Evolutionary conservation across 257 asterid species (phyloP), one percentile per base, ranked within the genome.

Genomic region (Nemophila menziesii): DNA sequence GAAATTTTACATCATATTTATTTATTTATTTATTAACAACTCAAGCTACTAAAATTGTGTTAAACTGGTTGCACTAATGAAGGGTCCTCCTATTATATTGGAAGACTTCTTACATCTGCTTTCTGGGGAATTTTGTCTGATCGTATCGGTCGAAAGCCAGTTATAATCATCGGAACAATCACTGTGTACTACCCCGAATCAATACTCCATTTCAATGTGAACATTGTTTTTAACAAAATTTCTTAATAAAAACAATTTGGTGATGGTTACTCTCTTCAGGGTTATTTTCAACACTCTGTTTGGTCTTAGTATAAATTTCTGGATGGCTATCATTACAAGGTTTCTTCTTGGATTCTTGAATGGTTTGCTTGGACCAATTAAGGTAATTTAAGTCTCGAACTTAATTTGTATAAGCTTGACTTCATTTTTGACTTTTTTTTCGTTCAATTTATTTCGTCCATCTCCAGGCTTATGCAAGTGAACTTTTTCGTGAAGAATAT

Each of bases 271-370:
- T 50, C 46, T 38, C 47, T 67, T 49, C 83, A 86, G 96, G 77
- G 77, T 79, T 45, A 39, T 86, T 52, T 75, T 82, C 74, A 82
- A 86, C 49, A 63, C 82, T 29, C 36, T 7, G 6, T 82, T 82
- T 58, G 94, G 97, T 26, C 63, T 82, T 34, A 82, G 93, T 40
- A 47, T 72, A 39, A 72, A 79, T 69, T 77, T 67, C 49, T 86
- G 94, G 94, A 86, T 86, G 93, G 96, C 96, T 11, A 46, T 86
- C 10, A 13, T 40, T 5, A n/a, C n/a, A n/a, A n/a, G n/a, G n/a
- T n/a, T n/a, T n/a, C n/a, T n/a, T n/a, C n/a, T n/a, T n/a, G n/a
- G n/a, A n/a, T n/a, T n/a, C n/a, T n/a, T n/a, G n/a, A 64, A 80
- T 43, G 96, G 96, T 41, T 50, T 78, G 34, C 92, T 86, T 42